A percentile compares a stretch with the other conserved stretches of the same genome.
Evolutionary conservation across 139 green algal species (phyloP).

Genomic region (Raphidocelis subcapitata): DNA sequence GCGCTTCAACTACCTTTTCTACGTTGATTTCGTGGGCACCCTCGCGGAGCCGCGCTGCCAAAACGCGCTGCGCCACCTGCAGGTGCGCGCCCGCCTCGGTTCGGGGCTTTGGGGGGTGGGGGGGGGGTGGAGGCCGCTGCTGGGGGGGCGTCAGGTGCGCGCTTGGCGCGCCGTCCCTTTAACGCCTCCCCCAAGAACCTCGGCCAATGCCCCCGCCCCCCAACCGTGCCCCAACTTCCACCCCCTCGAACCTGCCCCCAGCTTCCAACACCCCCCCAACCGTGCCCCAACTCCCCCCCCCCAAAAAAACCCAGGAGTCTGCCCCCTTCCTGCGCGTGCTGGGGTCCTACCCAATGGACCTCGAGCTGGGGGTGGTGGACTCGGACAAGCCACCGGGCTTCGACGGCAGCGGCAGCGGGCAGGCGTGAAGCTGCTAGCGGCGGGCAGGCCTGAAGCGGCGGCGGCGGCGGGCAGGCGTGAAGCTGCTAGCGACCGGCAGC

Average conservation of each 20-base stretch:
- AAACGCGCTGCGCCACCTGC: constrained; percentile 92
- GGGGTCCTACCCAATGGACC: constrained; percentile 86
- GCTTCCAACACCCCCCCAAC: not conserved
- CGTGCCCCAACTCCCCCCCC: not conserved
- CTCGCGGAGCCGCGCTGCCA: constrained; percentile 77
- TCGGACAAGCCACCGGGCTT: constrained; percentile 6
- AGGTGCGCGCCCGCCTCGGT: constrained; percentile 18
- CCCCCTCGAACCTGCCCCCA: not conserved
- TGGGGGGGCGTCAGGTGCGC: too few relatives aligned
- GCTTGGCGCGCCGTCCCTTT: too few relatives aligned
- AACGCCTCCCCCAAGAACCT: too few relatives aligned
- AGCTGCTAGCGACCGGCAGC: too few relatives aligned
- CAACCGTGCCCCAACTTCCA: too few relatives aligned
- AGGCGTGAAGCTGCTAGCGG: too few relatives aligned
- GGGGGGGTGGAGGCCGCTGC: not conserved
- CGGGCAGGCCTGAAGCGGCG: too few relatives aligned
- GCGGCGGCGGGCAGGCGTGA: too few relatives aligned
- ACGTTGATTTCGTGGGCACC: constrained; percentile 92
- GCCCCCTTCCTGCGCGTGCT: constrained; percentile 92
- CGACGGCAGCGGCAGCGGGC: too few relatives aligned
- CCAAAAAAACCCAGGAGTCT: constrained; percentile 87
- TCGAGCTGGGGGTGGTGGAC: constrained; percentile 35
- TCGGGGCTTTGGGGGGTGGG: not conserved
- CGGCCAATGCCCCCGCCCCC: too few relatives aligned
- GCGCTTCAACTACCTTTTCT: constrained; percentile 98